Evolutionary conservation across 1,139 yeast genomes (phyloP), one percentile per base, ranked within the genome.

Genomic region (Zygoascus sp.): DNA sequence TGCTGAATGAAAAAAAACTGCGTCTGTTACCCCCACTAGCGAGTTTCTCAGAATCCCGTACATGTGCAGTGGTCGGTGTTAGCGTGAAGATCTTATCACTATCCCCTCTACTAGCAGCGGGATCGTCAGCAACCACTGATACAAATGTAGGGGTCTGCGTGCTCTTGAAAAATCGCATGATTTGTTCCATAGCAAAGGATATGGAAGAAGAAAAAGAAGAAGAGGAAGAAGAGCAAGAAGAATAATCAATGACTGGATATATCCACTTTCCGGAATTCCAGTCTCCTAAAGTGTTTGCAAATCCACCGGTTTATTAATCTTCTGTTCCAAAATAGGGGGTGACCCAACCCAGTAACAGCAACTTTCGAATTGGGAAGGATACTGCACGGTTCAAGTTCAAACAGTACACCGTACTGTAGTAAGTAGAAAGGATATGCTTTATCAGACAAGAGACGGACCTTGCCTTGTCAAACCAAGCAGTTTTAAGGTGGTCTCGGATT

Each of bases 11-110:
- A 13, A 30, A 30, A 11, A 30, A 30, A 11, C 17, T 30, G 3
- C 34, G 2, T 15, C 27, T 23, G 27, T 15, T 15, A 11, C 17
- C 17, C 13, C 34, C 17, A 15, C 17, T 30, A 16, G 17, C 15
- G 4, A 16, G 34, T 15, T 7, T 15, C 9, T n/a, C 3, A 11
- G 17, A 30, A 13, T n/a, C 16, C 34, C 17, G 11, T 13, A 30
- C 34, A 30, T 30, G 34, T 15, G 34, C 34, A 7, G 34, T n/a
- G 6, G 39, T 19, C 25, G 39, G 39, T n/a, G 25, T 35, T 9
- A 35, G 25, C 15, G 16, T 19, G 39, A 19, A 20, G 13, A 35
- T 35, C 25, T 8, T 20, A 20, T 35, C 25, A 20, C 25, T 16
- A 19, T 19, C 23, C 13, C 39, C 9, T 27, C 15, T n/a, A n/a